phyloP scores from a whole-genome alignment of 2,329 filamentous ascomycete genomes.

The Fusarium annulatum region DNA sequence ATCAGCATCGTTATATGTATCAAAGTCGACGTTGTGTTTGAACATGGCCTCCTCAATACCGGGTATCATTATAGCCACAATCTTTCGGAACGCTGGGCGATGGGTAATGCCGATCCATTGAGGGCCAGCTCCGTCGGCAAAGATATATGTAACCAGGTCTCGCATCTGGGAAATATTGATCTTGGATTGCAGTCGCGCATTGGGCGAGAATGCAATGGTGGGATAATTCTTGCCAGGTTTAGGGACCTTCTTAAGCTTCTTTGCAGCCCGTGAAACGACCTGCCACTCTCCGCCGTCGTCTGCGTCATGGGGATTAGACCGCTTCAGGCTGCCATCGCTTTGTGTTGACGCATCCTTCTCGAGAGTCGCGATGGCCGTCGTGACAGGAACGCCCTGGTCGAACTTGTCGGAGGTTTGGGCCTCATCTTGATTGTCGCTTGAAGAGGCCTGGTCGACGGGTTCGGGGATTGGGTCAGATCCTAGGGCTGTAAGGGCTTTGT shows the following conservation, averaged over 20 bases:
- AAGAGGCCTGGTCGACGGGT: conserved; percentile 3
- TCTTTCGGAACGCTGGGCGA: conserved; percentile 75
- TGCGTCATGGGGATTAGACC: conserved; percentile 60
- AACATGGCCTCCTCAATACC: conserved; percentile 94
- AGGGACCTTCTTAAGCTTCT: conserved; percentile 72
- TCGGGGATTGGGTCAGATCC: conserved; percentile 25
- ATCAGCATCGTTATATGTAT: conserved; percentile 55
- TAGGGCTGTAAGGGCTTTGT: conserved; percentile 35
- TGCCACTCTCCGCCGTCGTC: conserved; percentile 62
- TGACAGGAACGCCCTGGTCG: conserved; percentile 10
- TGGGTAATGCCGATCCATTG: conserved; percentile 74
- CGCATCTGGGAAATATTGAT: conserved; percentile 72
- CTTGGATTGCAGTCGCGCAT: conserved; percentile 68
- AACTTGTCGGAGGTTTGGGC: conserved; percentile 9
- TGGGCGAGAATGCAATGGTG: conserved; percentile 66
- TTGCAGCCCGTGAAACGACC: conserved; percentile 63
- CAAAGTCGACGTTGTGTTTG: conserved; percentile 66
- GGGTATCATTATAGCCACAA: conserved; percentile 91
- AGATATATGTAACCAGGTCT: conserved; percentile 72
- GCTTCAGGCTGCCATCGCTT: conserved; percentile 60
- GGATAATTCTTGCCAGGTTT: conserved; percentile 68
- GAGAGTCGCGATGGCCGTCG: background rate
- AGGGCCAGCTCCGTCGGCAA: conserved; percentile 72
- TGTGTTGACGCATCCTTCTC: conserved; percentile 36
- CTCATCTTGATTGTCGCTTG: conserved; percentile 19